Conservation (phyloP, 140 eudicot species). For the Bidens hawaiensis region DNA sequence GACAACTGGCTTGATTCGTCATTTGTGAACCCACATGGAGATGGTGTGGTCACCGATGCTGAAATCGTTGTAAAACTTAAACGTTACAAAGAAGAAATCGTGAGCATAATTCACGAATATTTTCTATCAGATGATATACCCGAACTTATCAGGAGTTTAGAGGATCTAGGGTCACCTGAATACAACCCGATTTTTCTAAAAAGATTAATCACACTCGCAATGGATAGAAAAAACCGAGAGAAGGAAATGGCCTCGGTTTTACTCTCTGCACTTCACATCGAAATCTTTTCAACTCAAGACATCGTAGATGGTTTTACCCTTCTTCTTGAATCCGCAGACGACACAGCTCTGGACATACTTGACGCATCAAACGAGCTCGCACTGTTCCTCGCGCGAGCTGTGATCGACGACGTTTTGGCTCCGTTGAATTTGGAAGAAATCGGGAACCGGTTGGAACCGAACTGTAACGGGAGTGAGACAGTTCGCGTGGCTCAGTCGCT, state of each 20-base stretch:
- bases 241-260: constrained; percentile 95
- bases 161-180: constrained; percentile 66
- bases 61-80: constrained; percentile 46
- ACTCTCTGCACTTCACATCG: constrained; percentile 77
- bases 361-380: constrained; percentile 92
- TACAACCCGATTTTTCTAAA: constrained; percentile 73
- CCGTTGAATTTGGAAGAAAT: constrained; percentile 85
- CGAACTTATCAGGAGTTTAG: constrained; percentile 75
- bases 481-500: constrained; percentile 69
- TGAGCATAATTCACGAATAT: constrained; percentile 69
- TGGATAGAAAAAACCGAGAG: constrained; percentile 91
- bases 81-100: constrained; percentile 70
- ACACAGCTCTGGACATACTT: constrained; percentile 82
- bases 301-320: constrained; percentile 75
- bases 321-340: constrained; percentile 87
- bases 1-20: constrained; percentile 83
- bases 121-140: constrained; percentile 92
- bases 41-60: constrained; percentile 19
- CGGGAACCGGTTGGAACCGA: constrained; percentile 46
- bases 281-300: constrained; percentile 86
- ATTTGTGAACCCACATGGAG: constrained; percentile 37
- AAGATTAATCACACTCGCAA: constrained; percentile 75
- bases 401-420: constrained; percentile 85
- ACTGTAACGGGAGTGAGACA: constrained; percentile 75
- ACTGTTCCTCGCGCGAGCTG: constrained; percentile 79